phyloP scores from a whole-genome alignment of 2,329 filamentous ascomycete genomes.

The Pyrenochaeta sp. region DNA sequence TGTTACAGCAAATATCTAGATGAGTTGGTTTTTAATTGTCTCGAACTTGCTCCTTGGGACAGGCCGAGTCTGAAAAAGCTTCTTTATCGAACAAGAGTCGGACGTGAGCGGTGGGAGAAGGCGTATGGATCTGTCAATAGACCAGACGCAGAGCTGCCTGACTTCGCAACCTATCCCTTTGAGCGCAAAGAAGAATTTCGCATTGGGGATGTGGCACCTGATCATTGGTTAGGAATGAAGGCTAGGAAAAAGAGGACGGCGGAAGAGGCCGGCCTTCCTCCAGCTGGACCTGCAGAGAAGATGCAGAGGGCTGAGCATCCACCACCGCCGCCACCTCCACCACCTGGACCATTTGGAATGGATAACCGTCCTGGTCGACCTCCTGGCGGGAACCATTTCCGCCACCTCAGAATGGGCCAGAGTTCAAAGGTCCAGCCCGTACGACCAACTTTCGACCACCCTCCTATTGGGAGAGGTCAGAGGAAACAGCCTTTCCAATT shows the following conservation, averaged over 20 bases:
- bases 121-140: conserved; percentile 5
- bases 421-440: neutral
- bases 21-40: neutral
- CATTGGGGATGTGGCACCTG: neutral
- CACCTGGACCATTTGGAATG: neutral
- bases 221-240: neutral
- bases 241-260: neutral
- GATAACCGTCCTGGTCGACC: neutral
- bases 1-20: neutral
- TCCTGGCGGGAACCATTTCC: too few relatives aligned
- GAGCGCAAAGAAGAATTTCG: neutral
- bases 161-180: neutral
- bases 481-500: neutral
- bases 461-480: too few relatives aligned
- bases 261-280: neutral
- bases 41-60: neutral
- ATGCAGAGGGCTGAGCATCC: neutral
- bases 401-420: too few relatives aligned
- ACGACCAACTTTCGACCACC: neutral
- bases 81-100: neutral
- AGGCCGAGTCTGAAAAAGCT: neutral
- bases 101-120: conserved; percentile 5
- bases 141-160: neutral
- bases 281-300: neutral
- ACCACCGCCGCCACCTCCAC: neutral